Evolutionary conservation across 768 basidiomycete genomes (phyloP), one percentile per base, ranked within the genome.

Genomic region (Phaeotremella fagi): DNA sequence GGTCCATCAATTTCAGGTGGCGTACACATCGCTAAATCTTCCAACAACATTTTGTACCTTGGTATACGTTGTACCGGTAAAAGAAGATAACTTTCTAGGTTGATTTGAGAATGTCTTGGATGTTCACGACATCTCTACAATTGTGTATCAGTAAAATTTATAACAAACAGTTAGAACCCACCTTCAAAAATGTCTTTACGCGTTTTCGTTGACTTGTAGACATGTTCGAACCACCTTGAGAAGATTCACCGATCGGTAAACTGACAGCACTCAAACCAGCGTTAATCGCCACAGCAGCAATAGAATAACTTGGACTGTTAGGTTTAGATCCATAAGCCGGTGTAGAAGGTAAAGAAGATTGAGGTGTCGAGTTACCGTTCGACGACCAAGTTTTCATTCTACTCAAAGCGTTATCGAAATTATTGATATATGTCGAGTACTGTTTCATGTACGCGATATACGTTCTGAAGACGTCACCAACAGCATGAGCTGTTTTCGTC

Each of bases 361-460:
- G 37, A 20, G 60, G 37, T 5, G 50, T 45, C 14, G 60, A 52
- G 22, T 67, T 55, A n/a, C n/a, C n/a, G n/a, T n/a, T n/a, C n/a
- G n/a, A n/a, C 28, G 83, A 80, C 95, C 95, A 99, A 47, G 83
- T 80, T 72, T 85, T 87, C 64, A 97, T 83, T 44, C 91, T 84
- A 57, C 88, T 83, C 11, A 92, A 82, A 1, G 90, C 87, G 70
- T 85, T 89, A 72, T 98, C 92, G 73, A 97, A 98, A 74, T 94
- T 92, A 75, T 98, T 97, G 80, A 94, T 94, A 72, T 97, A 99
- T 38, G 86, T 87, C 27, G 90, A 91, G 73, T 99, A 99, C 87
- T 98, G 97, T 77, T 80, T 88, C 88, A 99, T 90, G 78, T 97
- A 97, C 3, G 94, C 90, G 26, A 90, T 88, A 74, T 99, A 91